Evolutionary conservation across 2,329 filamentous ascomycete genomes (phyloP).

Genomic region (Aspergillus tanneri): DNA sequence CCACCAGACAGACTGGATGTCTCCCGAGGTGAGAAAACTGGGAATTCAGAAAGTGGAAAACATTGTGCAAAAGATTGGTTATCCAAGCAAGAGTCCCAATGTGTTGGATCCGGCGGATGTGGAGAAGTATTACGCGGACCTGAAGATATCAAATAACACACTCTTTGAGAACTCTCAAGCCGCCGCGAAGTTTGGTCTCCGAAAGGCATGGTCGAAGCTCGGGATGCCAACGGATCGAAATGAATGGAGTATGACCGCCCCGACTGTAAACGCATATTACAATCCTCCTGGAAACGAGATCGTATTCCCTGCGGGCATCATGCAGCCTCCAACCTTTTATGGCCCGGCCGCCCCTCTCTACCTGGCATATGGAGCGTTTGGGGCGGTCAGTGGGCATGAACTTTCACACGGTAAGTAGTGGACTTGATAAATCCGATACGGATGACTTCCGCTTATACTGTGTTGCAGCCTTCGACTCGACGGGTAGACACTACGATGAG

Average conservation of each 20-base stretch:
- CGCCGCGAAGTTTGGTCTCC: conserved; percentile 50
- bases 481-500: conserved; percentile 63
- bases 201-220: conserved; percentile 56
- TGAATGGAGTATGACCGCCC: conserved; percentile 60
- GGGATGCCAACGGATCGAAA: conserved; percentile 61
- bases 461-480: conserved; percentile 61
- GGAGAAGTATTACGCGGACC: conserved; percentile 55
- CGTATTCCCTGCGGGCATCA: conserved; percentile 67
- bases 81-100: conserved; percentile 62
- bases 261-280: conserved; percentile 67
- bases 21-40: conserved; percentile 57
- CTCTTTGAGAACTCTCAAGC: conserved; percentile 61
- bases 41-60: conserved; percentile 66
- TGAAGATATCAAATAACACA: conserved; percentile 51
- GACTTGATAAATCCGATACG: background rate
- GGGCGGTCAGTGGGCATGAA: conserved; percentile 66
- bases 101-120: conserved; percentile 59
- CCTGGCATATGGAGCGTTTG: conserved; percentile 68
- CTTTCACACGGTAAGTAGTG: conserved; percentile 56
- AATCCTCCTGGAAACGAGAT: conserved; percentile 66
- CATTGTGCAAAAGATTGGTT: conserved; percentile 68
- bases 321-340: conserved; percentile 68
- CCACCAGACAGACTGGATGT: conserved; percentile 63
- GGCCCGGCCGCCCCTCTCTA: conserved; percentile 60
- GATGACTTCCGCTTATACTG: conserved; percentile 7